Evolutionary conservation across 202 grass and related monocot species (phyloP).

Genomic region (Panicum virgatum): DNA sequence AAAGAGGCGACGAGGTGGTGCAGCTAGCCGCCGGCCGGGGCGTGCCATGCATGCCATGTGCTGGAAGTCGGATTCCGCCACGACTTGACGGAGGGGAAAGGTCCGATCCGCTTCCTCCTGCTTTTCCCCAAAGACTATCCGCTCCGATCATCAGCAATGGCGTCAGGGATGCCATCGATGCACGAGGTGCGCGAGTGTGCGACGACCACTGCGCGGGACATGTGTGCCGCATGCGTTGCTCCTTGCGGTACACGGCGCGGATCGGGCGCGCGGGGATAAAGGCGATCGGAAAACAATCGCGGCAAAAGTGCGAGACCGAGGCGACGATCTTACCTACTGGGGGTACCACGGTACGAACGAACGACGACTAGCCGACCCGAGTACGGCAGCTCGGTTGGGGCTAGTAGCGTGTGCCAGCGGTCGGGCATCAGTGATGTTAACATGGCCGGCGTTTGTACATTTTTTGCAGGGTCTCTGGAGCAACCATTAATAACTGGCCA

Average conservation of each 20-base stretch:
- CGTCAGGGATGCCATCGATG: background rate
- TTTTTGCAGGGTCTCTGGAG: too few relatives aligned
- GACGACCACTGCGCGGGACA: background rate
- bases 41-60: background rate
- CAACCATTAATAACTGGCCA: too few relatives aligned
- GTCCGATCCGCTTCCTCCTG: background rate
- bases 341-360: background rate
- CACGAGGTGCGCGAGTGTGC: background rate
- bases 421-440: background rate
- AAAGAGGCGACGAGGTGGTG: background rate
- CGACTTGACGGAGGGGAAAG: background rate
- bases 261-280: background rate
- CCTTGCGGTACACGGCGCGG: background rate
- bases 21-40: background rate
- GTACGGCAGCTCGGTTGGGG: background rate
- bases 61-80: background rate
- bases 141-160: background rate
- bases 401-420: too few relatives aligned
- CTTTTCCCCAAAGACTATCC: background rate
- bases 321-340: background rate
- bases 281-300: background rate
- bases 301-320: background rate
- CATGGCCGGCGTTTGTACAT: background rate
- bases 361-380: background rate
- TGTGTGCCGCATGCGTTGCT: background rate